A percentile compares a stretch with the other conserved stretches of the same genome.
Evolutionary conservation across 2,329 filamentous ascomycete species (phyloP).

Genomic region (Penicillium sp.): DNA sequence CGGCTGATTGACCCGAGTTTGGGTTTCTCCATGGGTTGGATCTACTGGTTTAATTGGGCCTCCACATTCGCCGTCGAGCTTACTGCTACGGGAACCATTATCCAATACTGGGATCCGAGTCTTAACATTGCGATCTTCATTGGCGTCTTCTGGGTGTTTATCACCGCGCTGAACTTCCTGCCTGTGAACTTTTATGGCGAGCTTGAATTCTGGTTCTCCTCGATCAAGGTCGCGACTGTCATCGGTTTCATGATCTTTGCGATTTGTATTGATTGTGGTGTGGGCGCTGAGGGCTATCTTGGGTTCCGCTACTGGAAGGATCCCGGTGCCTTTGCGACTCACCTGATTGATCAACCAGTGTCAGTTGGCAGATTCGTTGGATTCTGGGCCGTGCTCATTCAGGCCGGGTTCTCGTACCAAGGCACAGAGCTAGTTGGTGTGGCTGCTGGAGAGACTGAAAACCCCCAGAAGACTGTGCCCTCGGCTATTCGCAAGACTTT

Average conservation of each 20-base stretch:
- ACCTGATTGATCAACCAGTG: constrained; percentile 59
- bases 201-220: constrained; percentile 76
- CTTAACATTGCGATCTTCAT: constrained; percentile 72
- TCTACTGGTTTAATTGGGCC: constrained; percentile 78
- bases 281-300: constrained; percentile 68
- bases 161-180: constrained; percentile 69
- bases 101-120: constrained; percentile 69
- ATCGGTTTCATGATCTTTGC: constrained; percentile 75
- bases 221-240: constrained; percentile 74
- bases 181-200: constrained; percentile 74
- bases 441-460: constrained; percentile 71
- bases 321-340: constrained; percentile 69
- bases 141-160: constrained; percentile 69
- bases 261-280: constrained; percentile 73
- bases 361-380: constrained; percentile 64
- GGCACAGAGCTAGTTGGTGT: constrained; percentile 75
- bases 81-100: constrained; percentile 69
- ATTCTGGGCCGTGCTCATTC: constrained; percentile 54
- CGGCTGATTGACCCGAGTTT: constrained; percentile 72
- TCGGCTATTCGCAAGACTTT: constrained; percentile 72
- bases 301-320: constrained; percentile 71
- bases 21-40: constrained; percentile 77
- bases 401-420: constrained; percentile 44
- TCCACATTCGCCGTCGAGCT: constrained; percentile 74
- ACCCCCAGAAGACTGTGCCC: constrained; percentile 71